These are phyloP conservation scores for Geotrichum restrictum DNA, from an alignment of 1,139 yeast species.

Conservation along the genomic window DNA sequence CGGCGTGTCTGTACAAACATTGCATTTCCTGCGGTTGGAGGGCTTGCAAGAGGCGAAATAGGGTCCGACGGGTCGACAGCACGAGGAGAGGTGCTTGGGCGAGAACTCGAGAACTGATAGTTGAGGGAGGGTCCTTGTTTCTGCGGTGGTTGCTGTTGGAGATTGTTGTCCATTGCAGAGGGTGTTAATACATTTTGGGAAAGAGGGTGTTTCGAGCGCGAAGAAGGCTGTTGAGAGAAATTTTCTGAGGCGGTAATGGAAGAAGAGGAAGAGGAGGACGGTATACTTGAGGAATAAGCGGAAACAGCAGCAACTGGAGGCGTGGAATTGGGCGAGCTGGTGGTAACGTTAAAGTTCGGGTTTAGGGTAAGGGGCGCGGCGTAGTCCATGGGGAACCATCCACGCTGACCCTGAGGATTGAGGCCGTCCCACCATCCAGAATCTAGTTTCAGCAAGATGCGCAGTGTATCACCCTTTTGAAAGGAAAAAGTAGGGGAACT, in stretches of 20 bases:
- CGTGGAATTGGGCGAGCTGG: neutral
- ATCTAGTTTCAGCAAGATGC: conserved; percentile 50
- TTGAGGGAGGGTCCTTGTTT: conserved; percentile 1
- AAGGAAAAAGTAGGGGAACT: conserved; percentile 64
- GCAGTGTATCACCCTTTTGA: conserved; percentile 57
- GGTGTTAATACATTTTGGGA: neutral
- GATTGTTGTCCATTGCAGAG: neutral
- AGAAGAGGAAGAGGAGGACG: neutral
- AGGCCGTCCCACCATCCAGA: conserved; percentile 43
- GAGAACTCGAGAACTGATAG: conserved; percentile 1
- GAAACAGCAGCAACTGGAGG: neutral
- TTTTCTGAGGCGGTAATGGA: neutral
- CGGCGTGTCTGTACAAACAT: conserved; percentile 17
- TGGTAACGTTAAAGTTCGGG: neutral
- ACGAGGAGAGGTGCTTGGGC: neutral
- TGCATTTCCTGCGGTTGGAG: conserved; percentile 9
- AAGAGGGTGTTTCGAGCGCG: neutral
- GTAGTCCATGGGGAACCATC: conserved; percentile 40
- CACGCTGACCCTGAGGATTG: conserved; percentile 31
- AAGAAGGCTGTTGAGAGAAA: neutral
- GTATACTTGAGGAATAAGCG: neutral
- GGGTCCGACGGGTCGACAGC: conserved; percentile 20
- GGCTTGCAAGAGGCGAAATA: conserved; percentile 10
- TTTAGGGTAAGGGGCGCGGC: conserved; percentile 22
- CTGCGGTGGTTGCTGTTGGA: neutral